Evolutionary conservation across 129 eudicot species (phyloP).

Genomic region (Smallanthus sonchifolius): DNA sequence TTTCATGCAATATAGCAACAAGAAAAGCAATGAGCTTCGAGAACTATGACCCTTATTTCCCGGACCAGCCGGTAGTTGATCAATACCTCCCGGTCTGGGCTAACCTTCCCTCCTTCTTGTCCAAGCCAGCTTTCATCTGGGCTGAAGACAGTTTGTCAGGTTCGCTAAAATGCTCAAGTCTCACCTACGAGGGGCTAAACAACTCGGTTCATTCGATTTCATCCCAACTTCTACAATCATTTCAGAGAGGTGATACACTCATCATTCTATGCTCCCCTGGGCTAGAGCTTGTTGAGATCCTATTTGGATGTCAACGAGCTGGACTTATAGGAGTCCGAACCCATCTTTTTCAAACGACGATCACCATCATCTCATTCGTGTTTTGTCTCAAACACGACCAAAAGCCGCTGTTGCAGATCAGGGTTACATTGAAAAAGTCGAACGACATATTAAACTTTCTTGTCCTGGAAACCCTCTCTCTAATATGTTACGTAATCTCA

Average conservation of each 20-base stretch:
- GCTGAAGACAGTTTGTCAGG: constrained; percentile 42
- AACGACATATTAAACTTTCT: constrained; percentile 21
- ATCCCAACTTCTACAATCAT: constrained; percentile 29
- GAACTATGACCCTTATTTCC: constrained; percentile 71
- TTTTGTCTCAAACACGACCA: constrained; percentile 62
- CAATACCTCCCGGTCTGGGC: constrained; percentile 80
- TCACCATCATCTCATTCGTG: constrained; percentile 60
- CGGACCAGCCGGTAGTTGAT: constrained; percentile 81
- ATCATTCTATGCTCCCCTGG: constrained; percentile 61
- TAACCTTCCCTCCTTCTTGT: constrained; percentile 44
- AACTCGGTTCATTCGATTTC: constrained; percentile 45
- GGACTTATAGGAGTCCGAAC: constrained; percentile 58
- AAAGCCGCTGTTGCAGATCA: constrained; percentile 51
- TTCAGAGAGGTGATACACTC: constrained; percentile 49
- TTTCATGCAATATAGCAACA: constrained; percentile 17
- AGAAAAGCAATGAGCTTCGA: constrained; percentile 43
- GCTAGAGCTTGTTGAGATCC: constrained; percentile 56
- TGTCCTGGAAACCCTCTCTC: constrained; percentile 22
- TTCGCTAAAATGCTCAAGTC: constrained; percentile 26
- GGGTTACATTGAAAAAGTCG: constrained; percentile 34
- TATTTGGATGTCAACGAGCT: constrained; percentile 71
- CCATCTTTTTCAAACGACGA: constrained; percentile 41
- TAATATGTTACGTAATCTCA: constrained; percentile 24
- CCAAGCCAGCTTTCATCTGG: constrained; percentile 81
- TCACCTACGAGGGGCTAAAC: constrained; percentile 65